phyloP scores from a whole-genome alignment of 805 yeast species.

The Starmerella floris region DNA sequence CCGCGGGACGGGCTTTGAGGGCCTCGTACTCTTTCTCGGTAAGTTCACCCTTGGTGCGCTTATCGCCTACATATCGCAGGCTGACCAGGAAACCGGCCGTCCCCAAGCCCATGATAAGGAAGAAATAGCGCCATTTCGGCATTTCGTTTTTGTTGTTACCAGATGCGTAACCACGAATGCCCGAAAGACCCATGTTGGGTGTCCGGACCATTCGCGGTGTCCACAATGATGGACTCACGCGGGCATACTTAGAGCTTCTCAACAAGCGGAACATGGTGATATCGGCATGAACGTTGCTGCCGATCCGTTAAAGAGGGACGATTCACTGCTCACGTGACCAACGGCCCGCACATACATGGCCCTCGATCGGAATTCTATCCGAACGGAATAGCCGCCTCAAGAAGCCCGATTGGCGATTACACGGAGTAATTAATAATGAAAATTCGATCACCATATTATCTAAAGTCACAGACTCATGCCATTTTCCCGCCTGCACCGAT shows the following conservation, averaged over 20 bases:
- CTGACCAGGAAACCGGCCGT: constrained; percentile 27
- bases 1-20: constrained; percentile 25
- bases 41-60: constrained; percentile 24
- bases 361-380: too few relatives aligned
- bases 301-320: too few relatives aligned
- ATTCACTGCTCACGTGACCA: too few relatives aligned
- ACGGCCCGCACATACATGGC: too few relatives aligned
- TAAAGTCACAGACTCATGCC: too few relatives aligned
- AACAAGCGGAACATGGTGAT: neutral
- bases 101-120: constrained; percentile 25
- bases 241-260: neutral
- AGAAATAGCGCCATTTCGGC: constrained; percentile 27
- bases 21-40: constrained; percentile 28
- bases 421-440: too few relatives aligned
- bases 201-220: neutral
- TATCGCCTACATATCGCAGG: constrained; percentile 18
- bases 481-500: too few relatives aligned
- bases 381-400: too few relatives aligned
- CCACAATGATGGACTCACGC: neutral
- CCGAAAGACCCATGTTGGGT: neutral
- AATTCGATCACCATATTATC: too few relatives aligned
- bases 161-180: neutral
- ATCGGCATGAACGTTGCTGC: too few relatives aligned
- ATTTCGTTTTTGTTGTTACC: constrained; percentile 12
- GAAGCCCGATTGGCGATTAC: too few relatives aligned